Evolutionary conservation across 257 asterid genomes (phyloP), one percentile per base, ranked within the genome.

Genomic region (Fraxinus cuspidata): DNA sequence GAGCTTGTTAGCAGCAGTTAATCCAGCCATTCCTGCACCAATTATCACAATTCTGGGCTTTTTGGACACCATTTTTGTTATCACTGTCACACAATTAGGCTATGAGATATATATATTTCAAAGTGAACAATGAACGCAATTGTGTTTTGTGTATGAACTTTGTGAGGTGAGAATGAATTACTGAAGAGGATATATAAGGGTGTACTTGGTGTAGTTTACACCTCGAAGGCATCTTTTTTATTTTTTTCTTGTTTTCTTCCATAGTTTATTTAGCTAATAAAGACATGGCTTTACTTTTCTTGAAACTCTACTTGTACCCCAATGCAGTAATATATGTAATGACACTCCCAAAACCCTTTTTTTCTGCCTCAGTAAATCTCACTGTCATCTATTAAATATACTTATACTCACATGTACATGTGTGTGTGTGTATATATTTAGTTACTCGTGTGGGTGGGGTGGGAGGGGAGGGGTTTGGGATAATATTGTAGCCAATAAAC

Each of bases 1-100:
- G n/a, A 94, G 96, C 87, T 79, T 88, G 86, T 87, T 92, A 3
- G 97, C 97, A 12, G 97, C 98, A 8, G 97, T 83, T 5, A 94
- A 80, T 9, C 98, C 98, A 8, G 97, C 92, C 92, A 94, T 91
- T 80, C 97, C 98, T 3, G 98, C 97, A 13, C 98, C 97, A 72
- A 94, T 91, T 42, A 94, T 89, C 73, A 94, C 96, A 28, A 92
- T 74, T 79, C 87, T 89, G 11, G 92, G 89, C 86, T 85, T 89
- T 79, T 64, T 88, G 77, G 70, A 87, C 83, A 87, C 90, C 96
- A 89, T 90, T 84, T 71, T 84, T 64, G 16, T 13, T 76, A 49
- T 69, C 38, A n/a, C 67, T 23, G 4, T 60, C 35, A 11, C 34
- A 12, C 34, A 63, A 63, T 25, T 63, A 21, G 68, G 31, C 28